Evolutionary conservation across 1,284 basidiomycete species (phyloP).

Genomic region (Ganoderma lingzhi): DNA sequence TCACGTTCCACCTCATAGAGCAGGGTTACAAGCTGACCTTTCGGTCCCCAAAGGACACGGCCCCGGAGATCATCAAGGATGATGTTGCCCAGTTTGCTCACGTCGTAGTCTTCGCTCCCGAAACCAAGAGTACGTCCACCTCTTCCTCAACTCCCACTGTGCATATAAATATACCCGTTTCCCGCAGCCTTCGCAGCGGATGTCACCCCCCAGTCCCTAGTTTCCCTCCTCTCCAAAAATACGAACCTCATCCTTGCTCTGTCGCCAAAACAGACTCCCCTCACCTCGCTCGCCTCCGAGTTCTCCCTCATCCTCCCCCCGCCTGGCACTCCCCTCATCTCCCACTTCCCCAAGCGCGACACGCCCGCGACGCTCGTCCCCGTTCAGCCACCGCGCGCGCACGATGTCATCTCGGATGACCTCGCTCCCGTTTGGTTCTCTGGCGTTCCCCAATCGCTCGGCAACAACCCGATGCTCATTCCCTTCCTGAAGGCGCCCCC

Average conservation of each 20-base stretch:
- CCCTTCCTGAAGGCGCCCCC: slow-evolving; percentile 83
- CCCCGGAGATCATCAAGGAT: slow-evolving; percentile 72
- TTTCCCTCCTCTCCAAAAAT: slow-evolving; percentile 73
- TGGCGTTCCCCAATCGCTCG: slow-evolving; percentile 78
- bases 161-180: slow-evolving; percentile 4
- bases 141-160: background rate
- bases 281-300: slow-evolving; percentile 77
- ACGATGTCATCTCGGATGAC: slow-evolving; percentile 54
- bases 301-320: slow-evolving; percentile 82
- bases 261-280: slow-evolving; percentile 74
- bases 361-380: slow-evolving; percentile 67
- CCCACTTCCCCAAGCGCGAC: slow-evolving; percentile 77
- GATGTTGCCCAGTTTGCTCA: slow-evolving; percentile 83
- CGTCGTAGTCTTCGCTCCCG: slow-evolving; percentile 85
- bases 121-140: slow-evolving; percentile 73
- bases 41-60: slow-evolving; percentile 77
- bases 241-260: slow-evolving; percentile 90
- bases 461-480: slow-evolving; percentile 83
- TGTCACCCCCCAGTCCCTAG: slow-evolving; percentile 85
- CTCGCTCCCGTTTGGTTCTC: slow-evolving; percentile 77
- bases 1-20: slow-evolving; percentile 50
- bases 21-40: slow-evolving; percentile 86
- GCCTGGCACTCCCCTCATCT: slow-evolving; percentile 74
- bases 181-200: slow-evolving; percentile 73
- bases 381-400: slow-evolving; percentile 51